Evolutionary conservation across 176 grass and related monocot species (phyloP).

Genomic region (Triticum monococcum): DNA sequence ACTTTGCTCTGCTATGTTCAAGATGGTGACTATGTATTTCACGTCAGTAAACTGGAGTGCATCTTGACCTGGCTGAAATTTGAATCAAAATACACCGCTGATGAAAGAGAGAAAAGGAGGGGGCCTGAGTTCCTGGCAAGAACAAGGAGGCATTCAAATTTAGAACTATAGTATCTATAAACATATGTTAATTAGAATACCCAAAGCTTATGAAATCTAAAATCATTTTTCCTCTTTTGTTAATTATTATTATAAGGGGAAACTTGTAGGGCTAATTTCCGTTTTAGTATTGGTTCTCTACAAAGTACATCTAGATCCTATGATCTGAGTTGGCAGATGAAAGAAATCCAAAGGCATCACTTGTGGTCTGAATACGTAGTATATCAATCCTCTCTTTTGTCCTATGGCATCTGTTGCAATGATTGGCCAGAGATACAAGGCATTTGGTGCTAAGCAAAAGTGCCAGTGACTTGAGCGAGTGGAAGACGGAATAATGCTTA

Average conservation of each 20-base stretch:
- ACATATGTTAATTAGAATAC: neutral
- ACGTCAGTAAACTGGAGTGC: neutral
- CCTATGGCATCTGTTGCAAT: neutral
- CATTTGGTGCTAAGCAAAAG: conserved; percentile 7
- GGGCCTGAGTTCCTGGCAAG: neutral
- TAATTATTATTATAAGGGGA: neutral
- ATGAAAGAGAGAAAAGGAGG: neutral
- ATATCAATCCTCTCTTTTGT: no score
- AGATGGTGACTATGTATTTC: neutral
- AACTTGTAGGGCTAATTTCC: neutral
- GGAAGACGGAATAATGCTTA: conserved; percentile 13
- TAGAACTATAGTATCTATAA: neutral
- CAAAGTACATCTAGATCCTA: neutral
- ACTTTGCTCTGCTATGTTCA: neutral
- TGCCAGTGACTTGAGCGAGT: neutral
- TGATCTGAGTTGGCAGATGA: neutral
- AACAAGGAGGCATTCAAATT: neutral
- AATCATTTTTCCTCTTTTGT: neutral
- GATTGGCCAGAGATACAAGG: neutral
- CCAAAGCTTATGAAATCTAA: neutral
- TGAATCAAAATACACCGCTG: neutral
- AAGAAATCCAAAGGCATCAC: no score
- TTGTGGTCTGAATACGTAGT: no score
- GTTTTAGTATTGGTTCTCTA: neutral
- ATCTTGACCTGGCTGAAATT: neutral